Evolutionary conservation across 768 basidiomycete species (phyloP).

Genomic region (Termitomyces titanicus): DNA sequence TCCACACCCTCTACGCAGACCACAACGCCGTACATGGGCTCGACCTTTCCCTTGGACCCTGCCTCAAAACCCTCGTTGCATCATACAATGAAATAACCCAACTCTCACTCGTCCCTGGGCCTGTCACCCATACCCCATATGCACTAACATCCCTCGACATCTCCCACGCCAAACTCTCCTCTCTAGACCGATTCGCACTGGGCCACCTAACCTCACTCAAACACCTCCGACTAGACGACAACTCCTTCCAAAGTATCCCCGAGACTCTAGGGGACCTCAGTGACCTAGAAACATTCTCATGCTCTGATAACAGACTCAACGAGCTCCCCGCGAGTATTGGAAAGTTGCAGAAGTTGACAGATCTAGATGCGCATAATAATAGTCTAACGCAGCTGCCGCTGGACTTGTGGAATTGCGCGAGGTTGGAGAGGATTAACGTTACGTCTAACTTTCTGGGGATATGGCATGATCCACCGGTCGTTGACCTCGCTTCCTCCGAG

Average conservation of each 20-base stretch:
- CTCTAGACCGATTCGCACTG: constrained; percentile 71
- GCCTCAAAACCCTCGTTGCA: constrained; percentile 63
- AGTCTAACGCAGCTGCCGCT: constrained; percentile 72
- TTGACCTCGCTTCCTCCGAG: background rate
- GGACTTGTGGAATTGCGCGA: constrained; percentile 81
- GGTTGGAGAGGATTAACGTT: constrained; percentile 70
- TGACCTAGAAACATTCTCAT: constrained; percentile 70
- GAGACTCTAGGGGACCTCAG: constrained; percentile 75
- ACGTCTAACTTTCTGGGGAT: constrained; percentile 81
- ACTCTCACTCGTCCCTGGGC: constrained; percentile 55
- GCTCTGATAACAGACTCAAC: constrained; percentile 88
- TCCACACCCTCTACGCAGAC: constrained; percentile 71
- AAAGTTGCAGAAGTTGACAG: constrained; percentile 65
- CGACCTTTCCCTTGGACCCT: constrained; percentile 71
- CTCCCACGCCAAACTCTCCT: constrained; percentile 84
- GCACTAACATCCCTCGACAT: constrained; percentile 78
- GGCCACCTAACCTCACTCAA: constrained; percentile 70
- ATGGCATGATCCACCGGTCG: constrained; percentile 64
- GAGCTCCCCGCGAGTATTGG: constrained; percentile 76
- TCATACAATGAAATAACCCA: constrained; percentile 90
- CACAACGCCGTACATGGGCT: constrained; percentile 81
- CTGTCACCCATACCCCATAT: constrained; percentile 39
- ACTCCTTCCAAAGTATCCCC: constrained; percentile 80
- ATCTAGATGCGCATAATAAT: constrained; percentile 89
- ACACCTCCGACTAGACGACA: constrained; percentile 76